phyloP scores from a whole-genome alignment of 495 filamentous ascomycete species.

The Annulohypoxylon moriforme region DNA sequence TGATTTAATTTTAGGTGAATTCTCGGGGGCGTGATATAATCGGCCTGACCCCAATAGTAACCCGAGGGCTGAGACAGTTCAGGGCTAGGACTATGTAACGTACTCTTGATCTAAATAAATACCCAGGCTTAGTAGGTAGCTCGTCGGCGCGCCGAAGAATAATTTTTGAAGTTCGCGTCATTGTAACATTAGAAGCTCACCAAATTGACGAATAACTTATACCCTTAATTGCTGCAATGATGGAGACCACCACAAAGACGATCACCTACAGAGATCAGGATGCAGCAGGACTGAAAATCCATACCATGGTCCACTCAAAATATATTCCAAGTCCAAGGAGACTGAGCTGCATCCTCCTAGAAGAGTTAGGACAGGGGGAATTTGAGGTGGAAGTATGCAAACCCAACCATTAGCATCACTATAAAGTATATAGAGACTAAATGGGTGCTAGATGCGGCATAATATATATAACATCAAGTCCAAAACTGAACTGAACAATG shows the following conservation, averaged over 20 bases:
- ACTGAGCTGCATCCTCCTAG: constrained; percentile 1
- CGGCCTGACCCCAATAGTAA: background rate
- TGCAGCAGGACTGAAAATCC: background rate
- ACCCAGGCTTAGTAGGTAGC: background rate
- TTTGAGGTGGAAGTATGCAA: constrained; percentile 5
- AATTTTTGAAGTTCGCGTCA: background rate
- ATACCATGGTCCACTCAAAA: constrained; percentile 11
- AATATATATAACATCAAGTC: constrained; percentile 15
- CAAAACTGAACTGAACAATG: background rate
- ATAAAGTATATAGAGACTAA: background rate
- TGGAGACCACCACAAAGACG: background rate
- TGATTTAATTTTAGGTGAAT: background rate
- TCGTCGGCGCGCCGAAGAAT: background rate
- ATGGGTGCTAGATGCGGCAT: constrained; percentile 4
- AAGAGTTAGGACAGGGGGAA: constrained; percentile 1
- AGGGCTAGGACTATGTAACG: background rate
- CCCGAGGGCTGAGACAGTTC: background rate
- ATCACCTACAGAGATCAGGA: background rate
- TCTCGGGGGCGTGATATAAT: background rate
- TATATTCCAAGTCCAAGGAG: constrained; percentile 1
- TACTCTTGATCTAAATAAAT: background rate
- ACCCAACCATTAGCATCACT: background rate
- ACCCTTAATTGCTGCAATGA: background rate
- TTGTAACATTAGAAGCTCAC: background rate
- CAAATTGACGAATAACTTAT: background rate